Percentiles rank a stretch among this genome's conserved stretches.
Conservation (phyloP, 2,329 filamentous ascomycete species). For the Cercospora sp. region DNA sequence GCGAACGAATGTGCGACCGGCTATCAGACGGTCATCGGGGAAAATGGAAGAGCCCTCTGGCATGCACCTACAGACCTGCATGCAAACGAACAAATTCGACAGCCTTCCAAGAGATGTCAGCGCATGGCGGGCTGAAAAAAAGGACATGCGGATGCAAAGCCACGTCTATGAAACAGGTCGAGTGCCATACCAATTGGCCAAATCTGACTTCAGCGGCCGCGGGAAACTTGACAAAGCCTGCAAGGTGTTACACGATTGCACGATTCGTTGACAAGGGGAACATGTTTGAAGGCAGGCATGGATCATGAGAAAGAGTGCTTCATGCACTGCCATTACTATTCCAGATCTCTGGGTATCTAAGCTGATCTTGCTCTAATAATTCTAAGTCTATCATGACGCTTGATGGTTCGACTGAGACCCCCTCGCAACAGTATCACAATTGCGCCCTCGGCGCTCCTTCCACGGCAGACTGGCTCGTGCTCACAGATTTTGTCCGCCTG, state of each 20-base stretch:
- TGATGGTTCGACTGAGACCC: not conserved
- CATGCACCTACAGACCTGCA: not conserved
- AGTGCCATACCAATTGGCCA: not conserved
- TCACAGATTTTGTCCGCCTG: not conserved
- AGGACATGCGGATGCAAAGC: not conserved
- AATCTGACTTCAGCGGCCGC: not conserved
- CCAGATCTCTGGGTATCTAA: slow-evolving; percentile 17
- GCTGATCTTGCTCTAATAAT: slow-evolving; percentile 1
- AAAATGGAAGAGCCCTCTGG: not conserved
- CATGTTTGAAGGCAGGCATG: not conserved
- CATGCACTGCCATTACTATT: not conserved
- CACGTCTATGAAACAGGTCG: not conserved
- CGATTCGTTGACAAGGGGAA: not conserved
- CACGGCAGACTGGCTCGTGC: not conserved
- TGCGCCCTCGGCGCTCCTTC: slow-evolving; percentile 27
- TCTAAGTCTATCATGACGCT: not conserved
- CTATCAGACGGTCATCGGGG: not conserved
- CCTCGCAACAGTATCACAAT: slow-evolving; percentile 15
- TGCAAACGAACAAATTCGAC: not conserved
- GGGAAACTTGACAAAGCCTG: not conserved
- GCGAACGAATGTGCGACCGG: not conserved
- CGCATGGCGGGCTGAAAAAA: not conserved
- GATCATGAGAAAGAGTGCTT: not conserved
- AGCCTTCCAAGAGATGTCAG: not conserved
- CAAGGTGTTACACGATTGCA: not conserved